Evolutionary conservation across 1,284 basidiomycete species (phyloP).

Genomic region (Phellopilus nigrolimitatus): DNA sequence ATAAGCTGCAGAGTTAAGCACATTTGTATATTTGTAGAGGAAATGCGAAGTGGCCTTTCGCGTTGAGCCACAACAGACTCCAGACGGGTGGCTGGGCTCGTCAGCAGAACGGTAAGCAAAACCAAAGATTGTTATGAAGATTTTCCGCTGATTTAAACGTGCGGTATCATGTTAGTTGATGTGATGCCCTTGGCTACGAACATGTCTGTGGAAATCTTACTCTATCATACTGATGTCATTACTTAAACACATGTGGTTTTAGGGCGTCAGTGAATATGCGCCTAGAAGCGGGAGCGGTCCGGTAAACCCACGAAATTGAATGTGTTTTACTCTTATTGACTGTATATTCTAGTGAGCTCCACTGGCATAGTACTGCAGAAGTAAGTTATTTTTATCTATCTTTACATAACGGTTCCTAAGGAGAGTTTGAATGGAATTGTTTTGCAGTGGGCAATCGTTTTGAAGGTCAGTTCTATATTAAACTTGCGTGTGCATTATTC

Average conservation of each 20-base stretch:
- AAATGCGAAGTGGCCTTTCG: slow-evolving; percentile 71
- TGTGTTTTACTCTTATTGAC: background rate
- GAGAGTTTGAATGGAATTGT: slow-evolving; percentile 23
- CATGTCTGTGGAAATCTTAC: slow-evolving; percentile 29
- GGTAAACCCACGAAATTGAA: slow-evolving; percentile 33
- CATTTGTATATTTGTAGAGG: slow-evolving; percentile 29
- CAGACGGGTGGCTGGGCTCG: slow-evolving; percentile 72
- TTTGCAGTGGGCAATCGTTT: slow-evolving; percentile 62
- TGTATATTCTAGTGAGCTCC: slow-evolving; percentile 51
- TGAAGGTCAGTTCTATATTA: slow-evolving; percentile 38
- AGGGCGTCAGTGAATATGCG: slow-evolving; percentile 72
- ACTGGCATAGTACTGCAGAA: slow-evolving; percentile 70
- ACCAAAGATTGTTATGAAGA: background rate
- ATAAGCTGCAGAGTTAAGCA: background rate
- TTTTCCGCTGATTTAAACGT: slow-evolving; percentile 7
- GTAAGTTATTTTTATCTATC: slow-evolving; percentile 30
- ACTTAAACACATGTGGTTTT: slow-evolving; percentile 21
- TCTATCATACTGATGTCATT: slow-evolving; percentile 1
- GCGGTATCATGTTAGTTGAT: slow-evolving; percentile 33
- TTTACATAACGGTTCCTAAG: slow-evolving; percentile 23
- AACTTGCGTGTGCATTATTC: background rate
- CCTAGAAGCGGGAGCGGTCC: slow-evolving; percentile 56
- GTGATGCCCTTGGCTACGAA: slow-evolving; percentile 57
- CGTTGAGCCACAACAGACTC: slow-evolving; percentile 62
- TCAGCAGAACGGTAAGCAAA: slow-evolving; percentile 52